These are phyloP conservation scores for Phylloporus sp. DNA, from an alignment of 768 basidiomycete genomes.

Conservation along the genomic window DNA sequence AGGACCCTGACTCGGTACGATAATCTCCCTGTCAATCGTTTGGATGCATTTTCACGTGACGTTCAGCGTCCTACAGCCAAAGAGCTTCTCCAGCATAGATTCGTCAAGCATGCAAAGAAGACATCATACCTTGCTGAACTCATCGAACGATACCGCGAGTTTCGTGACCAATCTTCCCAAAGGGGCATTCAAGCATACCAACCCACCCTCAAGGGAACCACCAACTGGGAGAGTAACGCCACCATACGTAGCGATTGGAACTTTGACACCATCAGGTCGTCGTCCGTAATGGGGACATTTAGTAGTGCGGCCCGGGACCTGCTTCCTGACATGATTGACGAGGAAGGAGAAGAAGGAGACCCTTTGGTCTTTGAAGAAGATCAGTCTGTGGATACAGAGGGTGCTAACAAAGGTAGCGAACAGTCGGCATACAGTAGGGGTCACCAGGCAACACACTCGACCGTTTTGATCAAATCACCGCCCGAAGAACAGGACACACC, in stretches of 20 bases:
- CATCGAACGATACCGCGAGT: slow-evolving; percentile 82
- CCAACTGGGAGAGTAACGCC: slow-evolving; percentile 64
- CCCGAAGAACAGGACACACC: slow-evolving; percentile 40
- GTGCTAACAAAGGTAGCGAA: slow-evolving; percentile 63
- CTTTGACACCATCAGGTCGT: slow-evolving; percentile 80
- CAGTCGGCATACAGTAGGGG: slow-evolving; percentile 38
- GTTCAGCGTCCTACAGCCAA: slow-evolving; percentile 81
- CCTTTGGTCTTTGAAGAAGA: slow-evolving; percentile 37
- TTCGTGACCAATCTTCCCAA: slow-evolving; percentile 55
- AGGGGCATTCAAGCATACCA: slow-evolving; percentile 53
- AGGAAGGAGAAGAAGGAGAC: slow-evolving; percentile 44
- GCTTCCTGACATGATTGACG: slow-evolving; percentile 54
- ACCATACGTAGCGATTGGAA: slow-evolving; percentile 93
- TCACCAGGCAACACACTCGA: slow-evolving; percentile 58
- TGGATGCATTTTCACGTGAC: slow-evolving; percentile 12
- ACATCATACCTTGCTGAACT: slow-evolving; percentile 83
- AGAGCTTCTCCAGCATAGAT: slow-evolving; percentile 90
- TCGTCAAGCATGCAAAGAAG: slow-evolving; percentile 80
- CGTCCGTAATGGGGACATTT: slow-evolving; percentile 72
- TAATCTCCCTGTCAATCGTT: slow-evolving; percentile 25
- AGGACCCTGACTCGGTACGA: slow-evolving; percentile 73
- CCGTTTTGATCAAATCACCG: slow-evolving; percentile 56
- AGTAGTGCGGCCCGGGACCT: slow-evolving; percentile 69
- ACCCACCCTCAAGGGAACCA: slow-evolving; percentile 51
- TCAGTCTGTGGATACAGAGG: slow-evolving; percentile 56